phyloP scores from a whole-genome alignment of 208 protist species.

The Wallacemonas sp. region DNA sequence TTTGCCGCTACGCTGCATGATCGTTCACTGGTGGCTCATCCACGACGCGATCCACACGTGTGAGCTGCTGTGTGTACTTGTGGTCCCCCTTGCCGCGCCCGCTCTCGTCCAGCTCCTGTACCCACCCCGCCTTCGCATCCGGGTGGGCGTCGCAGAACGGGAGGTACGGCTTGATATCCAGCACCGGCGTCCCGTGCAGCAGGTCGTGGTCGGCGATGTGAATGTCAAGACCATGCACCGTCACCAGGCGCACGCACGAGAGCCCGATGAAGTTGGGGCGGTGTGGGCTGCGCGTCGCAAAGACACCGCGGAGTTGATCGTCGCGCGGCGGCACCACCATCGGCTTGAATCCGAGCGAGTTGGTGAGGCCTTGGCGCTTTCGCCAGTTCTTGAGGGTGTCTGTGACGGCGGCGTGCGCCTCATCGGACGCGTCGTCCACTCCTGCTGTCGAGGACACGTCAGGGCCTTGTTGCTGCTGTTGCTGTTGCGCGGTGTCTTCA shows the following conservation, averaged over 20 bases:
- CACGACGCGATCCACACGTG: constrained; percentile 63
- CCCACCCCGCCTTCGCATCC: constrained; percentile 76
- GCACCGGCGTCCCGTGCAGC: constrained; percentile 94
- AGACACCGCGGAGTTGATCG: constrained; percentile 80
- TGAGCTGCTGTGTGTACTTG: constrained; percentile 60
- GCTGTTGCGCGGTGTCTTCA: background rate
- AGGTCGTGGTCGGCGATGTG: constrained; percentile 94
- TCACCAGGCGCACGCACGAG: constrained; percentile 81
- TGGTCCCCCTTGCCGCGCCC: constrained; percentile 74
- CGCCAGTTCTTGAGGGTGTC: constrained; percentile 28
- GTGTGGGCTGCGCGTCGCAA: constrained; percentile 91
- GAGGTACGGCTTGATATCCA: constrained; percentile 97
- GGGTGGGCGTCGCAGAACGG: constrained; percentile 88
- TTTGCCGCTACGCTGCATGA: too few relatives aligned
- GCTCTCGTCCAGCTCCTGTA: constrained; percentile 71
- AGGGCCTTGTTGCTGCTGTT: background rate
- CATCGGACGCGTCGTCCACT: background rate
- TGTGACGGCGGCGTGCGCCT: background rate
- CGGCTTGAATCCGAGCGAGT: constrained; percentile 71
- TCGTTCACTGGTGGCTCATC: constrained; percentile 1
- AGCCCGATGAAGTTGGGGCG: constrained; percentile 92
- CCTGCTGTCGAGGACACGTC: background rate
- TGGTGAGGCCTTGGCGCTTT: constrained; percentile 59
- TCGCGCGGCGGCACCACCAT: constrained; percentile 88
- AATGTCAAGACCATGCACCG: constrained; percentile 75